Evolutionary conservation across 2,329 filamentous ascomycete genomes (phyloP).

Genomic region (Sphaerulina populicola): DNA sequence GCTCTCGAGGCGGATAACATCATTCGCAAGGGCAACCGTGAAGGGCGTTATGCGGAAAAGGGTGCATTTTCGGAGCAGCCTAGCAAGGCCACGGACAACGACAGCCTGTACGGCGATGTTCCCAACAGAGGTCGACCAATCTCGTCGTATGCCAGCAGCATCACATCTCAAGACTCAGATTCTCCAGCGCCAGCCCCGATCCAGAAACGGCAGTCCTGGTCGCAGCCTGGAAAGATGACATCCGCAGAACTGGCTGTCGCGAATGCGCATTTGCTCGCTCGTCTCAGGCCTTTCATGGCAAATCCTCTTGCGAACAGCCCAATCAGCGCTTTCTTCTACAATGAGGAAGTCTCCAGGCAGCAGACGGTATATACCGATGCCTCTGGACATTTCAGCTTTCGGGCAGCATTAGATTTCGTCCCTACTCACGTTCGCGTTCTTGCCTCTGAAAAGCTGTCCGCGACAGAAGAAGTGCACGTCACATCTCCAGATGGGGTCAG

Average conservation of each 20-base stretch:
- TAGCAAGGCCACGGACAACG: conserved; percentile 40
- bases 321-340: conserved; percentile 93
- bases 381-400: conserved; percentile 74
- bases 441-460: conserved; percentile 75
- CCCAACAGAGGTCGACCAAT: conserved; percentile 20
- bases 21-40: conserved; percentile 63
- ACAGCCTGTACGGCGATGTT: conserved; percentile 32
- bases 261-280: conserved; percentile 79
- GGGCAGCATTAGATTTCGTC: conserved; percentile 76
- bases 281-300: conserved; percentile 82
- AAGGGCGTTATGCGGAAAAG: conserved; percentile 51
- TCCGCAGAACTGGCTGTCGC: conserved; percentile 68
- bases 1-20: conserved; percentile 69
- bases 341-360: conserved; percentile 71
- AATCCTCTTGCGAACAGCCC: conserved; percentile 68
- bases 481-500: conserved; percentile 75
- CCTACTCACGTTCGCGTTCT: conserved; percentile 84
- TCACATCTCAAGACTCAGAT: conserved; percentile 22
- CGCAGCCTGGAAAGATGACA: conserved; percentile 54
- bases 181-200: conserved; percentile 32
- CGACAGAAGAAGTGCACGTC: conserved; percentile 66
- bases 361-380: conserved; percentile 79
- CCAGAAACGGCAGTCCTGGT: conserved; percentile 44
- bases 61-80: conserved; percentile 67
- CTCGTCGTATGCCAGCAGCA: conserved; percentile 19